Base-by-base conservation (phyloP, 2,329 filamentous ascomycete species). In the Aspergillus japonicus region DNA sequence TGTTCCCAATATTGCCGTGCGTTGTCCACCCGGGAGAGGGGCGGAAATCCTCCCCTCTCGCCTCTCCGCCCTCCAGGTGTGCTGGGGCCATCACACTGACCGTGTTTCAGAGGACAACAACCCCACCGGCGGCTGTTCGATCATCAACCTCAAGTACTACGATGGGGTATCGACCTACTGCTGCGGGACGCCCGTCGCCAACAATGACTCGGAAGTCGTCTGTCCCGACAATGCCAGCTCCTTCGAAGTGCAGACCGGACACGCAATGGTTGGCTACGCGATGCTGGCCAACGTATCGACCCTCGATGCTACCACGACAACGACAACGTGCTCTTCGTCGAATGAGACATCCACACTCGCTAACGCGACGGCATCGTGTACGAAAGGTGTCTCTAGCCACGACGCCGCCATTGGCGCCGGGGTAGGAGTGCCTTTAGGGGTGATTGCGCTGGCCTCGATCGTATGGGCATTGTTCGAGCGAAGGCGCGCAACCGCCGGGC, bases 361-460 rank as follows among this genome's bases (percentile, higher is more conserved):
- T 8, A 44, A 5, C 5, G 19, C 39, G 14, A 44, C 39, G 2
- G 16, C 39, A 7, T 16, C 16, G 5, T 44, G 14, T 16, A 16
- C 14, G 39, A 44, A 19, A 3, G 39, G 39, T 5, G 39, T 5
- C 5, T 49, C 21, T 7, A 24, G 50, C n/a, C 64, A 68, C 19
- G 60, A 67, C 21, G 59, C 64, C 1, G 66, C 68, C 1, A 63
- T 73, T 14, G 71, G 72, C 8, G 71, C 61, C 2, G 71, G 70
- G 2, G 61, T 75, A 7, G 72, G 71, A 26, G 60, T 73, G 16
- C 69, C 72, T 6, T 60, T 73, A 0, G 71, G 69, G 1, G 26
- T 72, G 16, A 66, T 73, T 48, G 71, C 70, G 4, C 33, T 73
- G 10, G 64, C 53, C n/a, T 64, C 69, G n/a, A 49, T 73, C 4